These are phyloP conservation scores for Vitellaria paradoxa DNA, from an alignment of 179 eudicot genomes.

Conservation along the genomic window DNA sequence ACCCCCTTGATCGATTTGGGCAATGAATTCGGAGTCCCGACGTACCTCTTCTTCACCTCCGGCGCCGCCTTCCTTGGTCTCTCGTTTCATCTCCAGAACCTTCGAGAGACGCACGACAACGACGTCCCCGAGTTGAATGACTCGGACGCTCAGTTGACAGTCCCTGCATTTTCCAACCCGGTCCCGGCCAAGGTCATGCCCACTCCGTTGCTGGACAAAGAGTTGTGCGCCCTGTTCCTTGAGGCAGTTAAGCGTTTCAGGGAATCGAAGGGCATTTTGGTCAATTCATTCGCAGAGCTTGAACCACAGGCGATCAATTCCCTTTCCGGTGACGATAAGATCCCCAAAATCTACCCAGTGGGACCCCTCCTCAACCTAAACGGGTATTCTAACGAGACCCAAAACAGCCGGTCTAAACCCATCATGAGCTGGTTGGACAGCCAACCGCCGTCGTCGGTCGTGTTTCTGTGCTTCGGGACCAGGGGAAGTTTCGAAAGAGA, in stretches of 20 bases:
- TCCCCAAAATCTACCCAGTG: conserved; percentile 23
- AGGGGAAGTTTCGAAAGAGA: conserved; percentile 26
- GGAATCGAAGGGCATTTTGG: conserved; percentile 35
- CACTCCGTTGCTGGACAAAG: neutral
- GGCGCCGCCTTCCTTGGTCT: conserved; percentile 30
- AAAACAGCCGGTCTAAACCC: conserved; percentile 17
- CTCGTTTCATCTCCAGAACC: conserved; percentile 21
- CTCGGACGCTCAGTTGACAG: neutral
- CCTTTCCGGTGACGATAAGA: no score
- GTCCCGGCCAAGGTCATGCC: conserved; percentile 28
- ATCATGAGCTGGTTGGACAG: no score
- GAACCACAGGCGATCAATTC: conserved; percentile 8
- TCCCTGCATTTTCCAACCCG: conserved; percentile 13
- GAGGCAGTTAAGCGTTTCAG: conserved; percentile 3
- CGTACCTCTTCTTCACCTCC: conserved; percentile 25
- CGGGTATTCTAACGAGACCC: neutral
- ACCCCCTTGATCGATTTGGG: conserved; percentile 29
- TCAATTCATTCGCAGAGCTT: conserved; percentile 25
- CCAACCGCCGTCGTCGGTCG: no score
- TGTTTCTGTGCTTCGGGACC: conserved; percentile 45
- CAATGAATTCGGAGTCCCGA: conserved; percentile 20
- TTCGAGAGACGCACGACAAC: no score
- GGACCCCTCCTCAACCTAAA: conserved; percentile 35
- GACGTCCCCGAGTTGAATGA: neutral
- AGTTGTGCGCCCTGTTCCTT: neutral